These are phyloP conservation scores for Solanum tacnaense DNA, from an alignment of 257 asterid genomes.

Conservation along the genomic window DNA sequence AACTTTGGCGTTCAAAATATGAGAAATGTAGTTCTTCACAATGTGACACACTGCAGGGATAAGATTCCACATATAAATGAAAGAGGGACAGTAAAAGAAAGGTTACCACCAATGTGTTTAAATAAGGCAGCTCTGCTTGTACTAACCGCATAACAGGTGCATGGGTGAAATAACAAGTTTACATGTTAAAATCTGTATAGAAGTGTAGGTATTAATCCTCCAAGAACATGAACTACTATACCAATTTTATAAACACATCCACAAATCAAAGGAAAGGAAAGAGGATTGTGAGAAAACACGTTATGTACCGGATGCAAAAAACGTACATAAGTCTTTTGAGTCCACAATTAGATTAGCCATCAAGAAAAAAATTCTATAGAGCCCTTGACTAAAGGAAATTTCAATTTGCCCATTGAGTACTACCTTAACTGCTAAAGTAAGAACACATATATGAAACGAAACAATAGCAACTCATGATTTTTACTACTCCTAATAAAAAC, in stretches of 20 bases:
- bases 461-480: background rate
- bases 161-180: background rate
- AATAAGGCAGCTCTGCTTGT: background rate
- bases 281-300: background rate
- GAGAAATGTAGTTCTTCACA: constrained; percentile 75
- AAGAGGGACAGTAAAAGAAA: background rate
- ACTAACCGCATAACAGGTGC: background rate
- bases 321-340: background rate
- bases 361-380: background rate
- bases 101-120: background rate
- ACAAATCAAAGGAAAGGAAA: background rate
- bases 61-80: constrained; percentile 11
- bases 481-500: background rate
- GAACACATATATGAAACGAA: background rate
- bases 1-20: constrained; percentile 53
- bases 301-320: background rate
- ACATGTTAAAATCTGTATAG: background rate
- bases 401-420: background rate
- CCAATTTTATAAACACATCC: background rate
- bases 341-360: background rate
- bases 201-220: background rate
- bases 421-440: background rate
- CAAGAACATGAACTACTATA: background rate
- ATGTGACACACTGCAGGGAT: constrained; percentile 60
- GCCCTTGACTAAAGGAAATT: background rate